These are phyloP conservation scores for Pseudozyma sp. DNA, from an alignment of 1,284 basidiomycete species.

Conservation along the genomic window DNA sequence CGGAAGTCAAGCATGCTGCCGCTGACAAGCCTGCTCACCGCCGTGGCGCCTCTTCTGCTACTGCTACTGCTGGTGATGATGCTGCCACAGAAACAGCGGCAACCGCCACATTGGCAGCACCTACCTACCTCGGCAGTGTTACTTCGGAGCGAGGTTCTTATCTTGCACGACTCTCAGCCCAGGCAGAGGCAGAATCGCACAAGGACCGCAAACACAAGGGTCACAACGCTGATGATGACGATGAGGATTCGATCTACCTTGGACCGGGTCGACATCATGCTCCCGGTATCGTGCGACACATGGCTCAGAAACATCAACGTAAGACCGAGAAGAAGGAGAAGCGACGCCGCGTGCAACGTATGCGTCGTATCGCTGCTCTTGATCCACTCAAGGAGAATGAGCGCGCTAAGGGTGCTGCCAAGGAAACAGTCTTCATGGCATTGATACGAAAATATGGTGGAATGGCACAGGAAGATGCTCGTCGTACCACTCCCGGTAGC, in stretches of 20 bases:
- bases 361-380: conserved; percentile 42
- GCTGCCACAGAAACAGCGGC: too few relatives aligned
- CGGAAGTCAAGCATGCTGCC: conserved; percentile 25
- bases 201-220: not conserved
- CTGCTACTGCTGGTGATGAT: not conserved
- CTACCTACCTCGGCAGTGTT: conserved; percentile 31
- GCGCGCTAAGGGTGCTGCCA: conserved; percentile 26
- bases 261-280: conserved; percentile 1
- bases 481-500: not conserved
- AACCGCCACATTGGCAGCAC: too few relatives aligned
- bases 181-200: conserved; percentile 19
- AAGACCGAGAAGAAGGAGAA: conserved; percentile 31
- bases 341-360: conserved; percentile 19
- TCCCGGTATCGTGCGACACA: conserved; percentile 24
- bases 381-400: conserved; percentile 37
- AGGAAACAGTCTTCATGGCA: conserved; percentile 47
- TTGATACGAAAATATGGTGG: conserved; percentile 39
- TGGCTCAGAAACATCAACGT: conserved; percentile 34
- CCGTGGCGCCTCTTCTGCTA: not conserved
- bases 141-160: conserved; percentile 33
- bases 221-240: conserved; percentile 6
- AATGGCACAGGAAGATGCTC: conserved; percentile 20
- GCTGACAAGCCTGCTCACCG: conserved; percentile 1
- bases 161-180: conserved; percentile 25
- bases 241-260: conserved; percentile 17